Conservation (phyloP, 345 rosid species). For the Ceriops tagal region DNA sequence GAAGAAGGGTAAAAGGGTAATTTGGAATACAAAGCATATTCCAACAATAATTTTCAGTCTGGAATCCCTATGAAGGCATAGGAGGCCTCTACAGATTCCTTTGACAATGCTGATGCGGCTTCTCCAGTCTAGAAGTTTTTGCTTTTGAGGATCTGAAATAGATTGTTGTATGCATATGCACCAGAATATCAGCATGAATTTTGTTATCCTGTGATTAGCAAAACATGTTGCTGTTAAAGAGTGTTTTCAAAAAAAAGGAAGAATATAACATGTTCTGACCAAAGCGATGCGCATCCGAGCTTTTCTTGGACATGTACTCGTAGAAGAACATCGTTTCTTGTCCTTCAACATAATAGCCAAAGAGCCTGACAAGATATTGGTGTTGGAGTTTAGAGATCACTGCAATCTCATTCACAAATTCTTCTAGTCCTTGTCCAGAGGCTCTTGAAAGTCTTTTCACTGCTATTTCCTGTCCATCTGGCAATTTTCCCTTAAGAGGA, state of each 20-base stretch:
- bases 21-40: too few relatives aligned
- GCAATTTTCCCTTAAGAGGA: conserved; percentile 9
- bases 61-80: conserved; percentile 70
- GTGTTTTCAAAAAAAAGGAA: too few relatives aligned
- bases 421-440: conserved; percentile 19
- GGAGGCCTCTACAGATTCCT: conserved; percentile 60
- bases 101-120: conserved; percentile 48
- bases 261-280: conserved; percentile 4
- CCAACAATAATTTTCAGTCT: conserved; percentile 69
- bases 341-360: conserved; percentile 19
- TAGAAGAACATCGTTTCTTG: conserved; percentile 18
- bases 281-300: conserved; percentile 18
- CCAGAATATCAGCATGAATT: too few relatives aligned
- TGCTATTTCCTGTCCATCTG: conserved; percentile 21
- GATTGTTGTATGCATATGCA: neutral
- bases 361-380: conserved; percentile 17
- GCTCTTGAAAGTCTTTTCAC: conserved; percentile 19
- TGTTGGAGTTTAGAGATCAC: conserved; percentile 22
- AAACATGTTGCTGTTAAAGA: too few relatives aligned
- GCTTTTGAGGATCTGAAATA: conserved; percentile 33
- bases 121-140: conserved; percentile 48
- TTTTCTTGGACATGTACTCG: conserved; percentile 23
- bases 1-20: too few relatives aligned
- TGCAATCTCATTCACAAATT: conserved; percentile 20
- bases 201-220: too few relatives aligned